These are phyloP conservation scores for Lagerstroemia speciosa DNA, from an alignment of 345 rosid species.

Conservation along the genomic window DNA sequence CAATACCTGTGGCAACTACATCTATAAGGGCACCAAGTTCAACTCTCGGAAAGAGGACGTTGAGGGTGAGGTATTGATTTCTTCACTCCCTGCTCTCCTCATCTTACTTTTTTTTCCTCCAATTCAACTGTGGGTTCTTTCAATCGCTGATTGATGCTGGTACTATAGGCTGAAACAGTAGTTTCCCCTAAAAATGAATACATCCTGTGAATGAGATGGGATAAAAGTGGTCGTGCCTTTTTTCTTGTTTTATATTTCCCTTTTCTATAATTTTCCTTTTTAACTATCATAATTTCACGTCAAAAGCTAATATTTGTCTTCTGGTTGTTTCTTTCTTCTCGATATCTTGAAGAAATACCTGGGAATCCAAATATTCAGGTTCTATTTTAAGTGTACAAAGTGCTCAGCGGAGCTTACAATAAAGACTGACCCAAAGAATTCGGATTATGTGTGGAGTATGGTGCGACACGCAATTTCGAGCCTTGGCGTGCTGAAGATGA, in stretches of 20 bases:
- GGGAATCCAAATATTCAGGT: constrained; percentile 83
- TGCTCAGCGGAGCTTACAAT: constrained; percentile 86
- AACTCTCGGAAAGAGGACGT: constrained; percentile 91
- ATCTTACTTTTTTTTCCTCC: neutral
- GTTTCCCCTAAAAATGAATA: too few species aligned
- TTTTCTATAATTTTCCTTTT: too few species aligned
- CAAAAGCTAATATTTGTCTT: neutral
- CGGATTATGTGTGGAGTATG: constrained; percentile 87
- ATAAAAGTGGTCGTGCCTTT: too few species aligned
- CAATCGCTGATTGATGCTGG: neutral
- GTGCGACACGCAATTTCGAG: constrained; percentile 78
- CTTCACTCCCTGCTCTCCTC: too few species aligned
- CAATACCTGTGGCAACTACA: constrained; percentile 78
- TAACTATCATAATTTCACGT: too few species aligned
- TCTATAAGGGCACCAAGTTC: constrained; percentile 88
- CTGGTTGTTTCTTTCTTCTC: neutral
- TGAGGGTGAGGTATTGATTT: constrained; percentile 56
- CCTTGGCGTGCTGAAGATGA: constrained; percentile 97
- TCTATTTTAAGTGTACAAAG: constrained; percentile 90
- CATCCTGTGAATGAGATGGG: too few species aligned
- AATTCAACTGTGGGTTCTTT: neutral
- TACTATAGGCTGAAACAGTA: neutral
- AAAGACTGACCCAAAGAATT: constrained; percentile 91
- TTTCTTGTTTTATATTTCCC: too few species aligned
- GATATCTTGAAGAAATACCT: constrained; percentile 56